A percentile compares a stretch with the other conserved stretches of the same genome.
phyloP scores from a whole-genome alignment of 331 rosid species.

The Spiraea crenata region DNA sequence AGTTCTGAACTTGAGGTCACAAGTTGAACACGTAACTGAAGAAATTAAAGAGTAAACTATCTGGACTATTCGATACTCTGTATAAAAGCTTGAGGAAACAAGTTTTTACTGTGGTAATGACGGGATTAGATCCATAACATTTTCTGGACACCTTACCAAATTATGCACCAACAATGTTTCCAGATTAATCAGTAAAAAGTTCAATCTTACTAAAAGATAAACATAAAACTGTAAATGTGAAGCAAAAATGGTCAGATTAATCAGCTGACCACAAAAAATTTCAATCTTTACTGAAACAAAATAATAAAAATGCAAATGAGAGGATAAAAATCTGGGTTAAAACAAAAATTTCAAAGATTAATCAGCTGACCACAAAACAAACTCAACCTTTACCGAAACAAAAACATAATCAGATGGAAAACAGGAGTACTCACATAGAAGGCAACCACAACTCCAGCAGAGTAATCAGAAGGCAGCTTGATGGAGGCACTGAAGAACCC shows the following conservation, averaged over 20 bases:
- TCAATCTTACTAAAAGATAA: no score
- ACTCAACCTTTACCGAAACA: background rate
- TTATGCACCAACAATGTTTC: no score
- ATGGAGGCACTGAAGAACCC: constrained; percentile 91
- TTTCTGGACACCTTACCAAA: background rate
- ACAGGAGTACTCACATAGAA: constrained; percentile 70
- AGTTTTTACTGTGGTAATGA: background rate
- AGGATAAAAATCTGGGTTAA: background rate
- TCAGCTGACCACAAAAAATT: background rate
- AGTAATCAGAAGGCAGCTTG: constrained; percentile 85
- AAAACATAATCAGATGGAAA: background rate
- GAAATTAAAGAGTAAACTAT: background rate
- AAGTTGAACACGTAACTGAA: background rate
- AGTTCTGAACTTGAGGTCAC: background rate
- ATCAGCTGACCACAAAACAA: background rate
- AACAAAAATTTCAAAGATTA: background rate
- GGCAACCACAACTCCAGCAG: constrained; percentile 98
- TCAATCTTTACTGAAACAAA: background rate
- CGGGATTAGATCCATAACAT: background rate
- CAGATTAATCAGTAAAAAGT: no score
- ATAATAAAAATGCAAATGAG: background rate
- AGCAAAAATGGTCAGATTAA: background rate
- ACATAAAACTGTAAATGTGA: background rate
- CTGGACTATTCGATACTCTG: background rate
- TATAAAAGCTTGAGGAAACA: background rate